A percentile compares a stretch with the other conserved stretches of the same genome.
These are phyloP conservation scores for Volvariella volvacea DNA, from an alignment of 1,284 basidiomycete genomes.

Conservation along the genomic window DNA sequence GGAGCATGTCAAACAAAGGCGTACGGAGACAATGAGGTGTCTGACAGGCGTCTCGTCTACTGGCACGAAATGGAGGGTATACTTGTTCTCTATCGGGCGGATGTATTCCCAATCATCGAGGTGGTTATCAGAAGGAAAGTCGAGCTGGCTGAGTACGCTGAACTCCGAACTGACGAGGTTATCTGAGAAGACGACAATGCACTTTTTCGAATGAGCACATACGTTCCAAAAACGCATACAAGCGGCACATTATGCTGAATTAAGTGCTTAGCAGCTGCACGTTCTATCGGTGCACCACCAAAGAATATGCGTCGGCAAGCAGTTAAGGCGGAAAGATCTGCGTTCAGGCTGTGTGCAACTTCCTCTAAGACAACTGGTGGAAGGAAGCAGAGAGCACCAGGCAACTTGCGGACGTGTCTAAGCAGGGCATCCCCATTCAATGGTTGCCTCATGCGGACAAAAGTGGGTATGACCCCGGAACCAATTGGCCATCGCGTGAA, in stretches of 20 bases:
- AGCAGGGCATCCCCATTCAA: slow-evolving; percentile 3
- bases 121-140: slow-evolving; percentile 7
- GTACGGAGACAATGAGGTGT: slow-evolving; percentile 9
- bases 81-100: slow-evolving; percentile 6
- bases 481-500: slow-evolving; percentile 11
- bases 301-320: slow-evolving; percentile 5
- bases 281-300: slow-evolving; percentile 8
- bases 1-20: background rate
- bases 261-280: slow-evolving; percentile 5
- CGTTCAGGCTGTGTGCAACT: slow-evolving; percentile 2
- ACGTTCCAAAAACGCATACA: slow-evolving; percentile 8
- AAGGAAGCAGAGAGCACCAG: slow-evolving; percentile 5
- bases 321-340: slow-evolving; percentile 4
- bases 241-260: slow-evolving; percentile 6
- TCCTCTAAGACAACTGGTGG: slow-evolving; percentile 9
- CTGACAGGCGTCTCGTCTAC: slow-evolving; percentile 4
- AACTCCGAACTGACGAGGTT: slow-evolving; percentile 7
- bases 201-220: background rate
- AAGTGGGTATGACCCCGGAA: slow-evolving; percentile 5
- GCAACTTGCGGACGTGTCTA: slow-evolving; percentile 5
- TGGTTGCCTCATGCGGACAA: slow-evolving; percentile 6
- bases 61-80: slow-evolving; percentile 7
- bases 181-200: background rate
- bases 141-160: slow-evolving; percentile 1
- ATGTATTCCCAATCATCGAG: slow-evolving; percentile 6